Base-by-base conservation (phyloP, 495 filamentous ascomycete species). In the Xylaria flabelliformis region DNA sequence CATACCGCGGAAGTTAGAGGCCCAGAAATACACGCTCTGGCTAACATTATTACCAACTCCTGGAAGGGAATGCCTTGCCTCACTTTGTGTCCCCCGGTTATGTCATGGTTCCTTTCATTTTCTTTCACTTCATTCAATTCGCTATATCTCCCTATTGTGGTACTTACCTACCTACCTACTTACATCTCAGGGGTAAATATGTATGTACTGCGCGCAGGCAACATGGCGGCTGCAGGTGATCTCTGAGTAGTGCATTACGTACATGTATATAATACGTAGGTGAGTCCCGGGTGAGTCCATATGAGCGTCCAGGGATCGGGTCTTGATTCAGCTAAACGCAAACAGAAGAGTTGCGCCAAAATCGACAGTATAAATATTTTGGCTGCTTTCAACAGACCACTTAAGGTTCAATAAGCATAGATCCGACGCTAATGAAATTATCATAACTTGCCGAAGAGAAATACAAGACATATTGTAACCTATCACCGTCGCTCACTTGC, bases 211-310 rank as follows among this genome's bases (percentile, higher is more conserved):
- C 24, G 29, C 53, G 64, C 64, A 53, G 64, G 44, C 42, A 66
- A 66, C 44, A 19, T 51, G 64, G 41, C 64, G 29, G 46, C 46
- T 66, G 64, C 64, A 66, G 64, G 64, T 21, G 44, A 66, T 66
- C 64, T 53, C 44, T 55, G 12, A 55, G 17, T 55, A 24, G 24
- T 29, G 26, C 2, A 29, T 29, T 29, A 42, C 39, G 13, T 17
- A 55, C 36, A 42, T 13, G 12, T 29, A 55, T 15, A 24, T 55
- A 55, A 8, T n/a, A n/a, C n/a, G n/a, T n/a, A n/a, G n/a, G n/a
- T n/a, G n/a, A n/a, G n/a, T n/a, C 26, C 26, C 2, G 2, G 26
- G 24, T 26, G n/a, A 39, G 15, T 6, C 8, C 36, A 8, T 62
- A 62, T 34, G 19, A 39, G 19, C n/a, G 7, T 7, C 29, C 56